phyloP scores from a whole-genome alignment of 2,329 filamentous ascomycete species.

The Exophiala phaeomuriformis region DNA sequence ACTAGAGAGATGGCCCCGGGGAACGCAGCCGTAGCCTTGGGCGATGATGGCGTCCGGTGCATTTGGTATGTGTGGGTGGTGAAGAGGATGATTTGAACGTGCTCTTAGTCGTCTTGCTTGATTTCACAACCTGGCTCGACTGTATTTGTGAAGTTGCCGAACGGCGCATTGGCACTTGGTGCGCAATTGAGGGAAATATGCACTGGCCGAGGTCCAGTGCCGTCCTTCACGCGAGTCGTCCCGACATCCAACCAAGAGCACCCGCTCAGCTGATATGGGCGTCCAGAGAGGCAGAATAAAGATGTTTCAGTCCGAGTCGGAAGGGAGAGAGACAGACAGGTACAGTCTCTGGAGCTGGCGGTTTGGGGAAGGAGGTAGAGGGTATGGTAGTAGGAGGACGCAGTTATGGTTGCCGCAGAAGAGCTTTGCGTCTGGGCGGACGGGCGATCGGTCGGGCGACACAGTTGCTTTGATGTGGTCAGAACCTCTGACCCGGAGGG shows the following conservation, averaged over 20 bases:
- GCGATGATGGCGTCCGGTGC: slow-evolving; percentile 9
- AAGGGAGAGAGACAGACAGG: not conserved
- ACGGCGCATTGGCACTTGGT: slow-evolving; percentile 16
- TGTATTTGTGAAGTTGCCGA: slow-evolving; percentile 12
- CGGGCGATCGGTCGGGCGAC: not conserved
- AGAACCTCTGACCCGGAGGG: not conserved
- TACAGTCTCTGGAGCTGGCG: not conserved
- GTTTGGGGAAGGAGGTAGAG: not conserved
- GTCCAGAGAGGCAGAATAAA: not conserved
- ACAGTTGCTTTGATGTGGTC: not conserved
- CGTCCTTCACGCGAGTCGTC: slow-evolving; percentile 3
- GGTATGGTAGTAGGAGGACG: not conserved
- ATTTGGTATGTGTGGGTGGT: slow-evolving; percentile 6
- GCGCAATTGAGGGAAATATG: slow-evolving; percentile 3
- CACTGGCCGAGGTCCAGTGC: slow-evolving; percentile 14
- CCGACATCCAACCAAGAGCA: slow-evolving; percentile 9
- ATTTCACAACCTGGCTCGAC: slow-evolving; percentile 13
- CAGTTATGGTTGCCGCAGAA: not conserved
- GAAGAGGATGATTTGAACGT: not conserved
- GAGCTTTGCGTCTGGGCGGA: not conserved
- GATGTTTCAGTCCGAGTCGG: not conserved
- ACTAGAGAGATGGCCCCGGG: slow-evolving; percentile 17
- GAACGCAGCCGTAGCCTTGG: slow-evolving; percentile 16
- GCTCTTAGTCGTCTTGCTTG: slow-evolving; percentile 3
- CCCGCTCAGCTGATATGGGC: slow-evolving; percentile 7